Conservation (phyloP, 1,139 yeast species). For the Protomyces inouyei region DNA sequence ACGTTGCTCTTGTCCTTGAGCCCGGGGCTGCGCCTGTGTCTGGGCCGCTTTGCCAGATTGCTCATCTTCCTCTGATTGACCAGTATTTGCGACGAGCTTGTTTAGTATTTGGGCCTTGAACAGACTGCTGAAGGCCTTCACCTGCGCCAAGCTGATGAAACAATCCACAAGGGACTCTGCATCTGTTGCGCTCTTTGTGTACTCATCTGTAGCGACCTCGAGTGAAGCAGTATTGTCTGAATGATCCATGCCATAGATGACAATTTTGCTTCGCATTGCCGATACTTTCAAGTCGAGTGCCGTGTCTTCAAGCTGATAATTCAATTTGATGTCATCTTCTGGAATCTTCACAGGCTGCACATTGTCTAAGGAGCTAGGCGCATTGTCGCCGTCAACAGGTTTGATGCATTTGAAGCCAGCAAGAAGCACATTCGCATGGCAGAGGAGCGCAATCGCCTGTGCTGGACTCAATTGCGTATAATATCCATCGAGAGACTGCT, state of each 20-base stretch:
- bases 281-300: constrained; percentile 11
- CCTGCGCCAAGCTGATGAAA: constrained; percentile 8
- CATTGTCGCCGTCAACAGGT: constrained; percentile 10
- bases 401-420: constrained; percentile 31
- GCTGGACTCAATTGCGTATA: constrained; percentile 16
- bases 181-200: constrained; percentile 1
- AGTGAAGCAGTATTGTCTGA: constrained; percentile 16
- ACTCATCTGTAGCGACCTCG: constrained; percentile 11
- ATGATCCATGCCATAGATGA: constrained; percentile 28
- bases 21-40: not conserved
- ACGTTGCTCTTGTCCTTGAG: not conserved
- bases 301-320: not conserved
- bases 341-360: not conserved
- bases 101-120: constrained; percentile 29
- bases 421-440: constrained; percentile 31
- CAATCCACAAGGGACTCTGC: constrained; percentile 6
- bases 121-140: constrained; percentile 21
- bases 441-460: constrained; percentile 31
- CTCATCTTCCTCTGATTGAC: not conserved
- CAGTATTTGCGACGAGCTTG: constrained; percentile 26
- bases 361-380: constrained; percentile 1
- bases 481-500: constrained; percentile 5
- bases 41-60: not conserved
- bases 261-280: constrained; percentile 28
- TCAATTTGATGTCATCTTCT: not conserved